These are phyloP conservation scores for Fusarium stilboides DNA, from an alignment of 2,329 filamentous ascomycete genomes.

Conservation along the genomic window DNA sequence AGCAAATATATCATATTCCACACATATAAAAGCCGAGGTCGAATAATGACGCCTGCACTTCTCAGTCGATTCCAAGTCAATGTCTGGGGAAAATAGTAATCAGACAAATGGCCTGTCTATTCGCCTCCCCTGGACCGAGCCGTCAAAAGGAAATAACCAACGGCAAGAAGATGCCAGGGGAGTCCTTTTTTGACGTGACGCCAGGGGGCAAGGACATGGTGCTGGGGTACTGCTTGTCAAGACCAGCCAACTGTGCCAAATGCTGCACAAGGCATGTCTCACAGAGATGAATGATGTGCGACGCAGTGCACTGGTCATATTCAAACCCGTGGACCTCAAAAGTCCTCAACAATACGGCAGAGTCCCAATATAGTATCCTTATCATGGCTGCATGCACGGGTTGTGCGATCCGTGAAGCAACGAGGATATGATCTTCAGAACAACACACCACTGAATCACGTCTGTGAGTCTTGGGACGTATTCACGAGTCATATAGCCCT, in stretches of 20 bases:
- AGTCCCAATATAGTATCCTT: background rate
- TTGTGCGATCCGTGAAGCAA: constrained; percentile 4
- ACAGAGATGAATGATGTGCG: constrained; percentile 31
- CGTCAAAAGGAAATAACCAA: background rate
- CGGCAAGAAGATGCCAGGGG: background rate
- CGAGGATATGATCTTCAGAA: background rate
- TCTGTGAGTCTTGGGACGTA: background rate
- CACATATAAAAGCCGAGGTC: constrained; percentile 14
- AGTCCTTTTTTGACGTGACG: constrained; percentile 1
- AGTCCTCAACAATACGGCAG: constrained; percentile 1
- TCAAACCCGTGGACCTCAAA: constrained; percentile 24
- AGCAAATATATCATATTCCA: constrained; percentile 30
- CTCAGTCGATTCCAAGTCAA: background rate
- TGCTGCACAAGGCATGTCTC: constrained; percentile 37
- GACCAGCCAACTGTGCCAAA: constrained; percentile 21
- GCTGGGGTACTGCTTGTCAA: constrained; percentile 20
- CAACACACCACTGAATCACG: background rate
- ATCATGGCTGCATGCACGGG: background rate
- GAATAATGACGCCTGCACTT: background rate
- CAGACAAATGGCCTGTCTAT: constrained; percentile 1
- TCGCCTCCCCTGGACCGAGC: constrained; percentile 1
- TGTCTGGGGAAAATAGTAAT: background rate
- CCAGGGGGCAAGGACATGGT: constrained; percentile 7
- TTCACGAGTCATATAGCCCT: background rate
- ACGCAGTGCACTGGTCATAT: constrained; percentile 23